A percentile compares a stretch with the other conserved stretches of the same genome.
phyloP scores from a whole-genome alignment of 2,329 filamentous ascomycete genomes.

The Pyrenochaeta sp. region DNA sequence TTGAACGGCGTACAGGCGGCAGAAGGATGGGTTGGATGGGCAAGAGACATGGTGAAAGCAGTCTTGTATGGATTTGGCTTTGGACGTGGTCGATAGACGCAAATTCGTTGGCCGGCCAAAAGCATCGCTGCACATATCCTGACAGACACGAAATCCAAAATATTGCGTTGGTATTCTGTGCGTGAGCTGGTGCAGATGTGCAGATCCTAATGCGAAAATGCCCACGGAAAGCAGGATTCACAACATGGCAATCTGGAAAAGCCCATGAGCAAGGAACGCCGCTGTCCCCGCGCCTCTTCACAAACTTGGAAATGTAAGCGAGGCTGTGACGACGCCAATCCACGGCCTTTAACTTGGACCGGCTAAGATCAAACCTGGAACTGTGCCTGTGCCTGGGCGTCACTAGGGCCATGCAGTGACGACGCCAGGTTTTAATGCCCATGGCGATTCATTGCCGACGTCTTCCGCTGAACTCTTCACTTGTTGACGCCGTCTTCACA shows the following conservation, averaged over 20 bases:
- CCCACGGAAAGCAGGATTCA: too few species aligned
- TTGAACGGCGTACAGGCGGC: constrained; percentile 60
- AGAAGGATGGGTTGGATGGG: constrained; percentile 64
- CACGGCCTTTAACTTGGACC: constrained; percentile 8
- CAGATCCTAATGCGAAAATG: too few species aligned
- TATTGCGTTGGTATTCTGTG: constrained; percentile 1
- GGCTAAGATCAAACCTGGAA: constrained; percentile 7
- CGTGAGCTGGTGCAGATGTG: too few species aligned
- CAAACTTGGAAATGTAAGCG: background rate
- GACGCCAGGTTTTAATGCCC: constrained; percentile 2
- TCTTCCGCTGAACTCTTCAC: background rate
- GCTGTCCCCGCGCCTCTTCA: too few species aligned
- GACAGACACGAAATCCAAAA: background rate
- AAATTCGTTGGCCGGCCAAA: too few species aligned
- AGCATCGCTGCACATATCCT: too few species aligned
- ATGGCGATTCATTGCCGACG: background rate
- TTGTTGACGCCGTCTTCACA: background rate
- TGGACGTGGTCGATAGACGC: constrained; percentile 12
- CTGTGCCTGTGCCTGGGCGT: constrained; percentile 17
- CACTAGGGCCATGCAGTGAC: constrained; percentile 8
- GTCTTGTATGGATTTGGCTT: constrained; percentile 35
- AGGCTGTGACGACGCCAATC: constrained; percentile 1
- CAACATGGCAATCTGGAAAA: too few species aligned
- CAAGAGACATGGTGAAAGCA: constrained; percentile 47
- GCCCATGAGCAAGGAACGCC: too few species aligned